A percentile compares a stretch with the other conserved stretches of the same genome.
These are phyloP conservation scores for Clitopilus hobsonii DNA, from an alignment of 768 basidiomycete genomes.

Conservation along the genomic window DNA sequence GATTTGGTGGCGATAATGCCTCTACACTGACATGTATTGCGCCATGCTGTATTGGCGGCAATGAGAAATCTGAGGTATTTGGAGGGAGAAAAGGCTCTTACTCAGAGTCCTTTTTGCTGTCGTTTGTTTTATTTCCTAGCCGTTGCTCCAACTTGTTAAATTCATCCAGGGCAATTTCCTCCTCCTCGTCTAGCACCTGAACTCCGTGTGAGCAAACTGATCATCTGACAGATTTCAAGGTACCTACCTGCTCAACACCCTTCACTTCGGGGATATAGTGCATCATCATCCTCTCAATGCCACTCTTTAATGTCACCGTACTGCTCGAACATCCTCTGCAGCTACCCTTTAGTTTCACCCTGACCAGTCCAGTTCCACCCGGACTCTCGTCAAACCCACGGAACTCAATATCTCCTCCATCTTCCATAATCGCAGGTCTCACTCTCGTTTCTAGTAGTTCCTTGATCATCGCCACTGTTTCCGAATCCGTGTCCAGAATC, in stretches of 20 bases:
- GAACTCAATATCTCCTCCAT: slow-evolving; percentile 98
- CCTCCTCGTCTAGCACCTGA: slow-evolving; percentile 88
- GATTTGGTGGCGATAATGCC: too few species aligned
- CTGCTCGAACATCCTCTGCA: slow-evolving; percentile 95
- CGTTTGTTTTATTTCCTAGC: slow-evolving; percentile 25
- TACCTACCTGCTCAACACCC: slow-evolving; percentile 77
- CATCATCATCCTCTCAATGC: slow-evolving; percentile 98
- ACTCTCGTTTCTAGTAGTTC: slow-evolving; percentile 94
- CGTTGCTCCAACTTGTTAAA: slow-evolving; percentile 84
- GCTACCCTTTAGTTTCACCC: slow-evolving; percentile 92
- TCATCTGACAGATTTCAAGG: neutral
- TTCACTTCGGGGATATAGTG: slow-evolving; percentile 98
- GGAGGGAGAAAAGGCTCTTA: slow-evolving; percentile 13
- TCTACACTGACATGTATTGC: slow-evolving; percentile 74
- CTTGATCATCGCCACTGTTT: slow-evolving; percentile 99
- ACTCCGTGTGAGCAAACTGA: slow-evolving; percentile 3
- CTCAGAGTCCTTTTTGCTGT: slow-evolving; percentile 44
- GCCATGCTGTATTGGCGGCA: slow-evolving; percentile 53
- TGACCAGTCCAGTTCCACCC: slow-evolving; percentile 71
- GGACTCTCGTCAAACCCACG: slow-evolving; percentile 71
- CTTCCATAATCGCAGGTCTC: slow-evolving; percentile 96
- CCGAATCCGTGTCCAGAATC: slow-evolving; percentile 91
- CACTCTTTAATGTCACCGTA: slow-evolving; percentile 91
- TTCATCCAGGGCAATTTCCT: slow-evolving; percentile 80
- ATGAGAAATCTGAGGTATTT: neutral